Percentiles rank a stretch among this genome's conserved stretches.
These are phyloP conservation scores for Xylariaceae sp. DNA, from an alignment of 2,329 filamentous ascomycete genomes.

Conservation along the genomic window DNA sequence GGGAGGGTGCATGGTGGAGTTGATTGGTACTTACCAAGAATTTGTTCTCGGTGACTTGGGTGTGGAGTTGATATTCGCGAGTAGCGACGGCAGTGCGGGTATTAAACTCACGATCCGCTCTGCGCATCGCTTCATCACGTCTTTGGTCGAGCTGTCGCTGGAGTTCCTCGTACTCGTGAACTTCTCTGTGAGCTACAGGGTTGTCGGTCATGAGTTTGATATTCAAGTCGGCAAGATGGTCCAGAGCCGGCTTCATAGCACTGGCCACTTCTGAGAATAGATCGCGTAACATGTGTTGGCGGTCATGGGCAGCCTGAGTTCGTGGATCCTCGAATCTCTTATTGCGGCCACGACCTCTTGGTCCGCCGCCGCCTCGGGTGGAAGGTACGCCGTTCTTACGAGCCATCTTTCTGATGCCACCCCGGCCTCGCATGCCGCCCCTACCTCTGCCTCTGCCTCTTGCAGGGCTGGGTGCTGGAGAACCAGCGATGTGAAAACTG, in stretches of 20 bases:
- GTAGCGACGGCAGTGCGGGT: constrained; percentile 31
- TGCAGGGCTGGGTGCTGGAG: constrained; percentile 30
- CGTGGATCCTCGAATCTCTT: constrained; percentile 53
- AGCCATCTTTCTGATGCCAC: constrained; percentile 22
- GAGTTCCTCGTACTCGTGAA: constrained; percentile 50
- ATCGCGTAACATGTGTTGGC: constrained; percentile 63
- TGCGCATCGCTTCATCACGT: constrained; percentile 29
- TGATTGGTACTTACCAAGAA: constrained; percentile 34
- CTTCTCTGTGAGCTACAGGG: constrained; percentile 48
- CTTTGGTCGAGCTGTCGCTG: constrained; percentile 48
- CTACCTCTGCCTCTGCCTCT: constrained; percentile 26
- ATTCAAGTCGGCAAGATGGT: constrained; percentile 60
- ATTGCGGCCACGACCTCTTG: constrained; percentile 42
- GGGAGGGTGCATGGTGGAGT: constrained; percentile 1
- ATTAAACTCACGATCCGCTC: constrained; percentile 30
- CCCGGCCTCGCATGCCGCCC: constrained; percentile 23
- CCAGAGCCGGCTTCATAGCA: constrained; percentile 59
- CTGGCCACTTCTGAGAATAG: constrained; percentile 60
- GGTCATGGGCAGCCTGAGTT: constrained; percentile 57
- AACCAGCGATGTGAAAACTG: constrained; percentile 22
- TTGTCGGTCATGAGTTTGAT: constrained; percentile 55
- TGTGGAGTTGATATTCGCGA: constrained; percentile 32
- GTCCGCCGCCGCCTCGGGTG: constrained; percentile 29
- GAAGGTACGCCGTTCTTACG: constrained; percentile 18
- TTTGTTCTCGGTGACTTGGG: constrained; percentile 37